Base-by-base conservation (phyloP, 495 filamentous ascomycete species). In the Cairneyella variabilis region DNA sequence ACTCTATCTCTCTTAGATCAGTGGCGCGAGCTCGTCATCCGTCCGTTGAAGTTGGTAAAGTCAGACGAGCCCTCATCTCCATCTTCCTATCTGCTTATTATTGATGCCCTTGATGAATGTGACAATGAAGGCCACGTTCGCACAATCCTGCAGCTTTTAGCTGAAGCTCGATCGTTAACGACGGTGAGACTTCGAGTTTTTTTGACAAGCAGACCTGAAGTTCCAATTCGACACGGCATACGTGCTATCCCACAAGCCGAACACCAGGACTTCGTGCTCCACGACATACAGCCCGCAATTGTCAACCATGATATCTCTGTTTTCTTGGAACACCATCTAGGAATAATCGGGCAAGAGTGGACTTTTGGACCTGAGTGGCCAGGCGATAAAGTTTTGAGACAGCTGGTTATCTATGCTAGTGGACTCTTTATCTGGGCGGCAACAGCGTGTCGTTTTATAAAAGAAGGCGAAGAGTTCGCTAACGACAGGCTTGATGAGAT, bases 181-280 rank as follows among this genome's bases (percentile, higher is more conserved):
- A 56, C 0, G 11, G 40, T 62, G 8, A 49, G 23, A n/a, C n/a
- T n/a, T n/a, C n/a, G n/a, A n/a, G n/a, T n/a, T n/a, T n/a, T n/a
- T n/a, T n/a, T n/a, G n/a, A 21, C 69, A 11, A 71, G 69, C 60
- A 57, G 65, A 50, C 66, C 66, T 23, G 66, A 67, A 45, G 42
- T 61, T 34, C 60, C 52, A 1, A 63, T 69, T 30, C 60, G 51
- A 18, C 28, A 47, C 43, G 30, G 43, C 23, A 20, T 43, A 14
- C 17, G 48, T 42, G 12, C 48, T 51, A n/a, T 36, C 39, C 11
- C n/a, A 53, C n/a, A n/a, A n/a, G n/a, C n/a, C n/a, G n/a, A n/a
- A n/a, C n/a, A n/a, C n/a, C n/a, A n/a, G n/a, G n/a, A n/a, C n/a
- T n/a, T n/a, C n/a, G n/a, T n/a, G n/a, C n/a, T n/a, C n/a, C n/a